Evolutionary conservation across 257 asterid species (phyloP).

Genomic region (Solanum pinnatisectum): DNA sequence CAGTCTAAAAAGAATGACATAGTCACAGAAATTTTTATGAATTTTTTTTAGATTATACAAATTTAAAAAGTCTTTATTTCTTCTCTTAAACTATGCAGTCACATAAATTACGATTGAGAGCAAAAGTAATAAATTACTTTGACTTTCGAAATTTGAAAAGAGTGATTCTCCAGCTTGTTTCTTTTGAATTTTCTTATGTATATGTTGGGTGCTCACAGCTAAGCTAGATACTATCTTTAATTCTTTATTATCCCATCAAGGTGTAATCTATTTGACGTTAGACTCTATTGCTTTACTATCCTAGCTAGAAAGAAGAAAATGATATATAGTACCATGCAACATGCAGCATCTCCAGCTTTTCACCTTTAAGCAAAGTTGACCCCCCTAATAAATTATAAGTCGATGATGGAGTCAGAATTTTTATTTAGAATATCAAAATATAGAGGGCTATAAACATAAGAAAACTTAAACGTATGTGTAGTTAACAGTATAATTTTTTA

Average conservation of each 20-base stretch:
- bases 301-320: conserved; percentile 3
- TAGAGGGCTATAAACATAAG: too few relatives aligned
- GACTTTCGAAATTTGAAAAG: neutral
- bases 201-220: neutral
- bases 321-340: neutral
- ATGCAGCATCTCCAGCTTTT: neutral
- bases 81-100: neutral
- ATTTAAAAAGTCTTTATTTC: neutral
- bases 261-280: neutral
- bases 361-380: neutral
- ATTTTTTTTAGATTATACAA: neutral
- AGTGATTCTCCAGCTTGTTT: neutral
- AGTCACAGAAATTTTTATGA: too few relatives aligned
- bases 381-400: neutral
- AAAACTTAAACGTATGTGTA: too few relatives aligned
- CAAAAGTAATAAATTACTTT: neutral
- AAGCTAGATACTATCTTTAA: neutral
- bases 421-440: neutral
- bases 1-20: neutral
- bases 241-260: neutral
- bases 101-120: neutral
- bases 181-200: neutral
- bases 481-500: too few relatives aligned
- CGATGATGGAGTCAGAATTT: neutral
- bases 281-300: neutral